phyloP scores from a whole-genome alignment of 495 filamentous ascomycete genomes.

The Chaetomium fimeti region DNA sequence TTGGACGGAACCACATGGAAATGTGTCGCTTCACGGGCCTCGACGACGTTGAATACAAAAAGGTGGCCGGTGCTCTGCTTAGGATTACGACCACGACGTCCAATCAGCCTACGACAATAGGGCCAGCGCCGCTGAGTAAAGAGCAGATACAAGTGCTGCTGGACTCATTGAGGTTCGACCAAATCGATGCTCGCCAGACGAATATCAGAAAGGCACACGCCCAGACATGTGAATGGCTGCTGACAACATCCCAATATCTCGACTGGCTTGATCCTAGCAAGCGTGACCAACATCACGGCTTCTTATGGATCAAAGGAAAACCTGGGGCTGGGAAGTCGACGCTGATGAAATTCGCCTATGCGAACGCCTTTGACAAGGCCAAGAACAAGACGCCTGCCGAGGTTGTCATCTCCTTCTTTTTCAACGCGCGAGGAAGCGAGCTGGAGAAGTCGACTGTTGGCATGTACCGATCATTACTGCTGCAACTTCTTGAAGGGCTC shows the following conservation, averaged over 20 bases:
- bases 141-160: conserved; percentile 28
- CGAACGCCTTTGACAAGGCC: conserved; percentile 14
- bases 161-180: conserved; percentile 39
- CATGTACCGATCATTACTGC: conserved; percentile 56
- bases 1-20: conserved; percentile 40
- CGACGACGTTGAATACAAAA: conserved; percentile 33
- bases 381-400: conserved; percentile 19
- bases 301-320: conserved; percentile 60
- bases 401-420: conserved; percentile 30
- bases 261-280: conserved; percentile 49
- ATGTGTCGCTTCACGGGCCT: conserved; percentile 44
- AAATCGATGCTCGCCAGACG: conserved; percentile 41
- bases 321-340: conserved; percentile 57
- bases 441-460: conserved; percentile 53
- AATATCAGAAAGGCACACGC: conserved; percentile 40
- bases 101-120: not conserved
- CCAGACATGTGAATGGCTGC: conserved; percentile 54
- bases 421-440: conserved; percentile 39
- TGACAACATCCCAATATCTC: conserved; percentile 41
- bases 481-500: conserved; percentile 35
- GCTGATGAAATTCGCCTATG: conserved; percentile 36
- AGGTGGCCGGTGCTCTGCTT: conserved; percentile 21
- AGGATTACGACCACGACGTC: conserved; percentile 2
- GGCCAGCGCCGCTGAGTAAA: conserved; percentile 6
- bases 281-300: conserved; percentile 44